phyloP scores from a whole-genome alignment of 805 yeast species.

The Yarrowia osloensis region DNA sequence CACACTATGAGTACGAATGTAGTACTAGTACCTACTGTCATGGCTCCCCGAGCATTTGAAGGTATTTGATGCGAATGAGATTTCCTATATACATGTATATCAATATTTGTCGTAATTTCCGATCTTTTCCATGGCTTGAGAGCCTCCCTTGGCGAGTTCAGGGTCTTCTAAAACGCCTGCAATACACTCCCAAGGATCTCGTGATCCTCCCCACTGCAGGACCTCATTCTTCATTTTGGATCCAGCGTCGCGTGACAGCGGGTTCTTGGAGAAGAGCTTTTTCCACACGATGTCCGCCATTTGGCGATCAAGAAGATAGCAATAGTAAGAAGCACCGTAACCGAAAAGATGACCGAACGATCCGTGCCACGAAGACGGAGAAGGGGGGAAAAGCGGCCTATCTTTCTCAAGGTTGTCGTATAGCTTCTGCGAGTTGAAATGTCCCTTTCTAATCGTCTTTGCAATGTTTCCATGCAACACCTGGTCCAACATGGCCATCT shows the following conservation, averaged over 20 bases:
- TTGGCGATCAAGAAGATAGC: constrained; percentile 88
- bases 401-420: constrained; percentile 67
- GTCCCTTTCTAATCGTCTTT: constrained; percentile 28
- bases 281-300: constrained; percentile 86
- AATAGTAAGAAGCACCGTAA: constrained; percentile 92
- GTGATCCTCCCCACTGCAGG: constrained; percentile 90
- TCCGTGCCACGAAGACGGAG: constrained; percentile 81
- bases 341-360: constrained; percentile 91
- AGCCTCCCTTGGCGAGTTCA: constrained; percentile 64
- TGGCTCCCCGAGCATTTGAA: too few relatives aligned
- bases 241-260: constrained; percentile 73
- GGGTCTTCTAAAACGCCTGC: constrained; percentile 74
- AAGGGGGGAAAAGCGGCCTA: constrained; percentile 64
- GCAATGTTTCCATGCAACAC: constrained; percentile 56
- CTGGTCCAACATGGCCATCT: constrained; percentile 90
- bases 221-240: constrained; percentile 68
- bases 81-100: not conserved
- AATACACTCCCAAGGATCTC: constrained; percentile 83
- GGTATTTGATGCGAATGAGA: not conserved
- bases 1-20: too few relatives aligned
- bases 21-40: too few relatives aligned
- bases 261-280: constrained; percentile 67
- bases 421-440: constrained; percentile 58
- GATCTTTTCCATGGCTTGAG: constrained; percentile 54
- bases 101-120: constrained; percentile 4